Evolutionary conservation across 495 filamentous ascomycete genomes (phyloP), one percentile per base, ranked within the genome.

Genomic region (Extremus antarcticus): DNA sequence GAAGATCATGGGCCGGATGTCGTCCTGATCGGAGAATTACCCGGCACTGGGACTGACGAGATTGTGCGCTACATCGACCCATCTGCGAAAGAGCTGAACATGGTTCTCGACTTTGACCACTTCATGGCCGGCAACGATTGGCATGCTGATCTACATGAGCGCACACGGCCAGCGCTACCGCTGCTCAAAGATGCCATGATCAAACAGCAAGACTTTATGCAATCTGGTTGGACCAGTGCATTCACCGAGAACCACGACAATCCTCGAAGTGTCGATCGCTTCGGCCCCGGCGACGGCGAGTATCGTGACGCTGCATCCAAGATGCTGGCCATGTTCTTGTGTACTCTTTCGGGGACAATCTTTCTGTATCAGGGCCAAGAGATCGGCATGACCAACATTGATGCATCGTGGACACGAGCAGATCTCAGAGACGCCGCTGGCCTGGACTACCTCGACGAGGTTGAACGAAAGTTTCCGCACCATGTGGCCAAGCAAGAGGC

Each of bases 321-420:
- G 56, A 62, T 66, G 53, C 58, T 70, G 21, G 57, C 65, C 1
- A 11, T 64, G 15, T 24, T 66, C 29, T 54, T 62, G 25, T 47
- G 43, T 3, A 51, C 60, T 9, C 58, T 62, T 32, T 60, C 57
- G 1, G 68, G 68, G 11, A 70, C 68, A 16, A 38, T 66, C 3
- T 70, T 62, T 46, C n/a, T 70, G 1, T 70, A 69, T 53, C 66
- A 70, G 48, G 68, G 68, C 15, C 63, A 70, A 60, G 68, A 70
- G 53, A 60, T 70, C 25, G 68, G 67, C 17, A 65, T 68, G 65
- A 53, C 58, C 2, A 70, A 70, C 47, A 50, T 62, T 29, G 66
- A 66, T 0, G 47, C 54, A 25, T 56, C 59, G 2, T 69, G 68
- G 66, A n/a, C n/a, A n/a, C n/a, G n/a, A n/a, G n/a, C n/a, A n/a